Evolutionary conservation across 306 rosid species (phyloP).

Genomic region (Adenanthera pavonina): DNA sequence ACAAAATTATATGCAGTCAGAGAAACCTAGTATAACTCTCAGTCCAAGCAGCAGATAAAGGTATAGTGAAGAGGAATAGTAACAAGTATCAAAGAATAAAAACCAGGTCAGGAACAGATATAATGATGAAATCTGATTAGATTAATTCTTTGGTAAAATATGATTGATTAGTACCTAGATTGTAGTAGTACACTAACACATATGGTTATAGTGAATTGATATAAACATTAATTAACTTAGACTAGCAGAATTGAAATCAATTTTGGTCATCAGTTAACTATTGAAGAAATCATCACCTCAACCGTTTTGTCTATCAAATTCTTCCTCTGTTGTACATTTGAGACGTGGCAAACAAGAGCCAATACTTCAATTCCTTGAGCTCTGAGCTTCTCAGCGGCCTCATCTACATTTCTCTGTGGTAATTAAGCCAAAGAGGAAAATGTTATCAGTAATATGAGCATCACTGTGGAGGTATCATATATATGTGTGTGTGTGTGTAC

Average conservation of each 20-base stretch:
- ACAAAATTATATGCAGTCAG: background rate
- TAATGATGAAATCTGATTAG: background rate
- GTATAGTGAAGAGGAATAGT: background rate
- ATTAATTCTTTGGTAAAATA: constrained; percentile 7
- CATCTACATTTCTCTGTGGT: constrained; percentile 87
- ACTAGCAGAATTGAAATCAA: constrained; percentile 4
- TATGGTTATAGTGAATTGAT: background rate
- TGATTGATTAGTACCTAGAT: constrained; percentile 1
- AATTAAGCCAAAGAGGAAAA: constrained; percentile 29
- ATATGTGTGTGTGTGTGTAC: too few relatives aligned
- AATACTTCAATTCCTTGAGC: constrained; percentile 73
- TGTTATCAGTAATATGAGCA: background rate
- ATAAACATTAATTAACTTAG: constrained; percentile 4
- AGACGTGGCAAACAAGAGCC: constrained; percentile 88
- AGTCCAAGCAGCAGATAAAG: constrained; percentile 26
- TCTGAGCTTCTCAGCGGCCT: constrained; percentile 72
- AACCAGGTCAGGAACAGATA: background rate
- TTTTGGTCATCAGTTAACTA: background rate
- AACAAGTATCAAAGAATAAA: background rate
- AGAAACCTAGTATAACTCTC: constrained; percentile 12
- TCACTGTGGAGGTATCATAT: background rate
- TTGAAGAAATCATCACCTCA: constrained; percentile 54
- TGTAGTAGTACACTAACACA: background rate
- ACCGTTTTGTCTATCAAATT: constrained; percentile 72
- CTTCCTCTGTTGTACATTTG: constrained; percentile 80